These are phyloP conservation scores for Termitomyces sp. DNA, from an alignment of 768 basidiomycete genomes.

Conservation along the genomic window DNA sequence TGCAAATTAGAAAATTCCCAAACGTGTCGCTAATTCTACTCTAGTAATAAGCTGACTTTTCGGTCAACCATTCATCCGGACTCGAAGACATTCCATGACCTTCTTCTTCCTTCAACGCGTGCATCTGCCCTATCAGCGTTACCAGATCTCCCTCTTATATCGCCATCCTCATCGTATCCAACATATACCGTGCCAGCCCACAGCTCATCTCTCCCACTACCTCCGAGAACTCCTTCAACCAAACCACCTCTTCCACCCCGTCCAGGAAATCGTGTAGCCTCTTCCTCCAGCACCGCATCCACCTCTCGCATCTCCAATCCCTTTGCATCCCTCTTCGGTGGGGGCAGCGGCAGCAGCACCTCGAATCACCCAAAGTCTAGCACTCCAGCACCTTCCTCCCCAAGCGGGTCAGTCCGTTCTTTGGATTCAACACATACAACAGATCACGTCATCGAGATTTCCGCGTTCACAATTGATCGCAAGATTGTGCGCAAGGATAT, in stretches of 20 bases:
- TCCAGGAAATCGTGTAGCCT: constrained; percentile 22
- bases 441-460: constrained; percentile 46
- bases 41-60: constrained; percentile 37
- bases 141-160: constrained; percentile 49
- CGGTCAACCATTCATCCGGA: constrained; percentile 40
- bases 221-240: constrained; percentile 34
- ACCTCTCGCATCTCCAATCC: constrained; percentile 60
- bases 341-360: constrained; percentile 25
- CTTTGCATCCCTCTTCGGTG: constrained; percentile 78
- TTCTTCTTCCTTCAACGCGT: constrained; percentile 31
- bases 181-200: constrained; percentile 40
- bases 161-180: constrained; percentile 41
- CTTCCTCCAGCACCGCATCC: constrained; percentile 13
- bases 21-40: constrained; percentile 1
- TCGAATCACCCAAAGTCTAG: constrained; percentile 23
- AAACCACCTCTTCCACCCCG: constrained; percentile 42
- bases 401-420: constrained; percentile 27
- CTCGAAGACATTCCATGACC: constrained; percentile 36
- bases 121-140: constrained; percentile 33
- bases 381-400: constrained; percentile 26
- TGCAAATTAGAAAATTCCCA: constrained; percentile 17
- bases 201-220: constrained; percentile 40
- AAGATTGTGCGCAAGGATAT: constrained; percentile 51
- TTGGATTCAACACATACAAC: constrained; percentile 23
- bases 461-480: constrained; percentile 55